These are phyloP conservation scores for Fusarium ramigenum DNA, from an alignment of 2,329 filamentous ascomycete genomes.

Conservation along the genomic window DNA sequence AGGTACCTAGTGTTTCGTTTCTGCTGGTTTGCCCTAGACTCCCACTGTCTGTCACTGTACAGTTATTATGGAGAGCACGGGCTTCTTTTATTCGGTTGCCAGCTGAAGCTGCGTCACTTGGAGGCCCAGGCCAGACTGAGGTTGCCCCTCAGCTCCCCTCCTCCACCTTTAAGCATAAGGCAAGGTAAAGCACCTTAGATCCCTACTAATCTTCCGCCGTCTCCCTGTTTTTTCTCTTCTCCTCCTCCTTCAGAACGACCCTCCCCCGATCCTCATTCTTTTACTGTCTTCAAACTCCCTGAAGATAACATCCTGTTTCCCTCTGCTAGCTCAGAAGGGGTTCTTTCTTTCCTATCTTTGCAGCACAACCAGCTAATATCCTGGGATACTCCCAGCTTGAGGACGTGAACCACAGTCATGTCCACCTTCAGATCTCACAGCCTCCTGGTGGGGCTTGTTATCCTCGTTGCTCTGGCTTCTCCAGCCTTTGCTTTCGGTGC, in stretches of 20 bases:
- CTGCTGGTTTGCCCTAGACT: conserved; percentile 22
- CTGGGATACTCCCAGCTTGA: conserved; percentile 31
- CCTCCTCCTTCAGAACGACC: conserved; percentile 7
- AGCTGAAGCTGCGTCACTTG: conserved; percentile 44
- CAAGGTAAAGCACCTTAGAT: not conserved
- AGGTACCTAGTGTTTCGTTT: conserved; percentile 23
- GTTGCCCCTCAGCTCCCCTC: conserved; percentile 42
- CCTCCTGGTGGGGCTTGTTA: conserved; percentile 63
- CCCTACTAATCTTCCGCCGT: conserved; percentile 20
- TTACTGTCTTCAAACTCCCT: not conserved
- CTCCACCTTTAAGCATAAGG: conserved; percentile 15
- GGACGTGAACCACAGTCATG: conserved; percentile 51
- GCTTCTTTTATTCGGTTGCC: conserved; percentile 3
- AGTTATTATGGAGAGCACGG: conserved; percentile 8
- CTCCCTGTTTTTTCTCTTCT: conserved; percentile 20
- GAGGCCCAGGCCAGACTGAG: not conserved
- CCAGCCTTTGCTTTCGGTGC: conserved; percentile 84
- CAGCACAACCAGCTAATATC: conserved; percentile 9
- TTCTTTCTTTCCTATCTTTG: conserved; percentile 7
- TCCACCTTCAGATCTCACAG: conserved; percentile 58
- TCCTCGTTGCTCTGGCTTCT: conserved; percentile 73
- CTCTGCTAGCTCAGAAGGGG: conserved; percentile 37
- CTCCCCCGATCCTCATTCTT: not conserved
- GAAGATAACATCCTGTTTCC: conserved; percentile 3
- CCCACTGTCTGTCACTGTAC: conserved; percentile 11